Base-by-base conservation (phyloP, 169 alveolate genomes). In the Babesia ovis region DNA sequence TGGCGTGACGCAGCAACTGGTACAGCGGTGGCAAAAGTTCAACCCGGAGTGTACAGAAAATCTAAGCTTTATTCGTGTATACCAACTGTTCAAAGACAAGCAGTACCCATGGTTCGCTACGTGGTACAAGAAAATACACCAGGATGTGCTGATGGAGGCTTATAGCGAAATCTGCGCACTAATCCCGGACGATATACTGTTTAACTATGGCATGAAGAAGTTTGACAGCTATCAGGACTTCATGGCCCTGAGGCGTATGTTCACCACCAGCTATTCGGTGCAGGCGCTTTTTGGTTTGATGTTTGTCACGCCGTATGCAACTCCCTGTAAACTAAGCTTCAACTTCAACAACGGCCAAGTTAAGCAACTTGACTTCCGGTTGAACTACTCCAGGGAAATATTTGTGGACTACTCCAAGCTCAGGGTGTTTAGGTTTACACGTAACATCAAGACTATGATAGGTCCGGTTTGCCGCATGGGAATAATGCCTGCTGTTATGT, bases 401-500 rank as follows among this genome's bases (percentile, higher is more conserved):
- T 72, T 62, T 45, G 77, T 79, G 54, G 86, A 79, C 43, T 59
- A 34, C 46, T 45, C 67, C 32, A 79, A 79, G 56, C 62, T 81
- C 25, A 45, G 89, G 23, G 84, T 72, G 34, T 91, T 91, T 74
- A 68, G 95, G 32, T 73, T 91, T 22, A 91, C 95, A 1, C 68
- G 95, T 43, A 91, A 91, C 74, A 85, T 91, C 55, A 89, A 89
- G 61, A 31, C 66, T 32, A 42, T 91, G 62, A 89, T 91, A 42
- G 95, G 95, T 4, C 92, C 94, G 18, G 81, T 73, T 34, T 93
- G 95, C 5, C 86, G 92, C 41, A 83, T 81, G 42, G 95, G 95
- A 32, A 56, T 91, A 27, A 88, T 91, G 59, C 95, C 95, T 0
- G 95, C 91, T 2, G 91, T 86, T 1, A 91, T 91, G 90, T 85